Evolutionary conservation across 148 eudicot species (phyloP).

Genomic region (Beta vulgaris): DNA sequence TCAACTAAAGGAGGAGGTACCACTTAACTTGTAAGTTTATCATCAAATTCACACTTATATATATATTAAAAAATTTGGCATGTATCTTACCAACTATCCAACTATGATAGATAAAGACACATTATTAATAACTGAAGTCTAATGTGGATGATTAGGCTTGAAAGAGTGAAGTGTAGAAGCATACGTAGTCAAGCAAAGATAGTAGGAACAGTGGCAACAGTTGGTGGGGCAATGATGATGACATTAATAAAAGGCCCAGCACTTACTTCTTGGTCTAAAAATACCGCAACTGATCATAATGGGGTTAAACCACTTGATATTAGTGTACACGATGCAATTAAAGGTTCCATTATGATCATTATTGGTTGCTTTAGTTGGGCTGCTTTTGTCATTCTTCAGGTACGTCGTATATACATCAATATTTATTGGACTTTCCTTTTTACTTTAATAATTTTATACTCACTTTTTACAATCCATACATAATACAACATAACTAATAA

Average conservation of each 20-base stretch:
- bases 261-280: constrained; percentile 41
- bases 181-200: constrained; percentile 77
- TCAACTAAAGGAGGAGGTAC: no score
- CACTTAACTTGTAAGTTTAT: no score
- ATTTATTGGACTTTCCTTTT: background rate
- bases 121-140: no score
- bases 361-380: constrained; percentile 92
- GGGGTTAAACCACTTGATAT: constrained; percentile 32
- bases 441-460: background rate
- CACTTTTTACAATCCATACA: background rate
- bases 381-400: constrained; percentile 81
- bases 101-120: no score
- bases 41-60: no score
- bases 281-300: constrained; percentile 16
- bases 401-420: background rate
- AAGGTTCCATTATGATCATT: constrained; percentile 79
- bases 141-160: constrained; percentile 38
- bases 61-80: no score
- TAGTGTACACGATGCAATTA: constrained; percentile 63
- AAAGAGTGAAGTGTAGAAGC: constrained; percentile 57
- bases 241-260: constrained; percentile 72
- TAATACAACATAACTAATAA: background rate
- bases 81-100: no score
- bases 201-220: constrained; percentile 65
- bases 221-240: constrained; percentile 96